Conservation (phyloP, 192 early-diverging fungal genomes). For the Cladochytrium replicatum region DNA sequence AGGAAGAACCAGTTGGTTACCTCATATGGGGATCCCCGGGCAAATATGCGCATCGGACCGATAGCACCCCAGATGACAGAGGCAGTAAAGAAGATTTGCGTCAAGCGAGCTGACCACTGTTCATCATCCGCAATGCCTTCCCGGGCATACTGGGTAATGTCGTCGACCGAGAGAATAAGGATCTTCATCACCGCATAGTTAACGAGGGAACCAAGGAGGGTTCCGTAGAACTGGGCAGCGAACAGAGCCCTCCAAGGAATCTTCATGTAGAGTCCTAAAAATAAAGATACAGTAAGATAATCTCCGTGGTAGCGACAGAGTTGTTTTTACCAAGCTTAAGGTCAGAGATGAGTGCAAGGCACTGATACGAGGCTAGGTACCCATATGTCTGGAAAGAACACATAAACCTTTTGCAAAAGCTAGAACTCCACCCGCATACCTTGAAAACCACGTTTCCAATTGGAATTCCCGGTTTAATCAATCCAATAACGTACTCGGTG, state of each 20-base stretch:
- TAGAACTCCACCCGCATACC: constrained; percentile 19
- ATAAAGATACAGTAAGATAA: too few relatives aligned
- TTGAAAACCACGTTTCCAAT: constrained; percentile 29
- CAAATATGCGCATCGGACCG: constrained; percentile 60
- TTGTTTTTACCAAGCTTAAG: constrained; percentile 76
- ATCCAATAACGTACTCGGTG: constrained; percentile 42
- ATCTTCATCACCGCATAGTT: constrained; percentile 13
- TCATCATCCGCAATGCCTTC: constrained; percentile 45
- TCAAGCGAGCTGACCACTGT: constrained; percentile 54
- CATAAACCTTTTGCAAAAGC: too few relatives aligned
- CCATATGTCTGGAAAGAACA: too few relatives aligned
- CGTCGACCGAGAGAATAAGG: constrained; percentile 1
- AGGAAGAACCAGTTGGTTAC: constrained; percentile 38
- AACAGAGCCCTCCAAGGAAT: constrained; percentile 69
- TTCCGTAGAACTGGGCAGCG: constrained; percentile 62
- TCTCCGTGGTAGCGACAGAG: too few relatives aligned
- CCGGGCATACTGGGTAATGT: constrained; percentile 1
- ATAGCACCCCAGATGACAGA: constrained; percentile 76
- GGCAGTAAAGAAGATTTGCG: constrained; percentile 55
- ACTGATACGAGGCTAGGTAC: constrained; percentile 71
- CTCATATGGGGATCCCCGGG: constrained; percentile 49
- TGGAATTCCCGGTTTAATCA: constrained; percentile 39
- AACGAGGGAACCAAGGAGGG: constrained; percentile 35
- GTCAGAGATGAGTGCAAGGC: constrained; percentile 56
- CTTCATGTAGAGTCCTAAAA: constrained; percentile 75